Evolutionary conservation across 2,329 filamentous ascomycete genomes (phyloP), one percentile per base, ranked within the genome.

Genomic region (Botrytis tulipae): DNA sequence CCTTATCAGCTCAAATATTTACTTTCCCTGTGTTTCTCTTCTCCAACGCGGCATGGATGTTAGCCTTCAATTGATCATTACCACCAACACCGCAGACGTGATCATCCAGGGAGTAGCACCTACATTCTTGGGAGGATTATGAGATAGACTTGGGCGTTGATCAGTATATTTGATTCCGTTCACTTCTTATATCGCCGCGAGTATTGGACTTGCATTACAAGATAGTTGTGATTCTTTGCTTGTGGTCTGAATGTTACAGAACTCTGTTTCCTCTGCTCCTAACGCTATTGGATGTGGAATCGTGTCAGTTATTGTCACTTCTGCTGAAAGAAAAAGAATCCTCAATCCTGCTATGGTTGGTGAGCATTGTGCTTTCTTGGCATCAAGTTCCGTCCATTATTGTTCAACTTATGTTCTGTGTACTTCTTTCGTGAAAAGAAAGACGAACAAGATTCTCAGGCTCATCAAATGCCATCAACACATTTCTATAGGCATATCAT

Each of bases 221-320:
- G 83, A 82, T 8, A 84, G 78, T 74, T 87, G 87, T 74, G 80
- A 81, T 0, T 82, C 86, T 0, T 79, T 90, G 6, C 75, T 90
- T n/a, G 82, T 86, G 0, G 80, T 90, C 4, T 83, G 88, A 2
- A 86, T 84, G 75, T 78, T 90, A 6, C 88, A 90, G 90, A 87
- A 86, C 14, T 84, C 86, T 0, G 88, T 89, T 88, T 18, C 85
- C 62, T 87, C 86, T 74, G 86, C 86, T 3, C 90, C 88, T 0
- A 82, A 91, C 2, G 85, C 90, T 0, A 82, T 93, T 4, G 83
- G 4, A 0, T 91, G 88, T 73, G 92, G 89, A 2, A 88, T 93
- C 1, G 87, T 94, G 12, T 89, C 90, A 0, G 92, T 95, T 77
- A 85, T 93, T 6, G 85, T 89, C 0, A 88, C 90, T 88, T 86